Evolutionary conservation across 148 eudicot species (phyloP).

Genomic region (Salicornia ramosissima): DNA sequence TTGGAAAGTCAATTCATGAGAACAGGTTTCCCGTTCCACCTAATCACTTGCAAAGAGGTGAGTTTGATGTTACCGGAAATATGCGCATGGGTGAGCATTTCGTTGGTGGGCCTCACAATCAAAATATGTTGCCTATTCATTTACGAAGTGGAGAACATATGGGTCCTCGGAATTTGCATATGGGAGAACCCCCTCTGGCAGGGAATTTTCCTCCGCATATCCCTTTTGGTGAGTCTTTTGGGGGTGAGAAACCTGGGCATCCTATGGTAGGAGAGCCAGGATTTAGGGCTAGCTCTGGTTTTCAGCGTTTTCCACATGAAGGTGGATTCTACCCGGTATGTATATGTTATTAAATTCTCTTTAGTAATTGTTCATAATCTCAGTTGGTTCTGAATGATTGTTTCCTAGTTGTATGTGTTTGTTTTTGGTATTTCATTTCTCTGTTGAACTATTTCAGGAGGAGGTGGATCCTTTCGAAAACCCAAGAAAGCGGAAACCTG

Average conservation of each 20-base stretch:
- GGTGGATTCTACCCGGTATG: slow-evolving; percentile 59
- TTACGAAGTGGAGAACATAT: slow-evolving; percentile 46
- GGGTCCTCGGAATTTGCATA: slow-evolving; percentile 42
- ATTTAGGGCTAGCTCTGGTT: slow-evolving; percentile 51
- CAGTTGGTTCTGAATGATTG: background rate
- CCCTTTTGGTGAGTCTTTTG: slow-evolving; percentile 53
- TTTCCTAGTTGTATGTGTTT: background rate
- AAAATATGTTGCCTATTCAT: slow-evolving; percentile 41
- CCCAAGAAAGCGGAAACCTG: slow-evolving; percentile 50
- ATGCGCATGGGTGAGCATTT: slow-evolving; percentile 35
- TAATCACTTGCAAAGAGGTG: slow-evolving; percentile 47
- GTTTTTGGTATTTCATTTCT: slow-evolving; percentile 16
- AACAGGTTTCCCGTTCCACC: slow-evolving; percentile 51
- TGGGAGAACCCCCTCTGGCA: slow-evolving; percentile 50
- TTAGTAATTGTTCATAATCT: background rate
- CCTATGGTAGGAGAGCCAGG: slow-evolving; percentile 67
- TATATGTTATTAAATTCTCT: slow-evolving; percentile 7
- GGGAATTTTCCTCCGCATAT: slow-evolving; percentile 45
- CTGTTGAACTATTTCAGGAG: slow-evolving; percentile 38
- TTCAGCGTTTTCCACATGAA: slow-evolving; percentile 39
- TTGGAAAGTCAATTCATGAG: slow-evolving; percentile 39
- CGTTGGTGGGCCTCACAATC: slow-evolving; percentile 23
- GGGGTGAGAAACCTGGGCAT: slow-evolving; percentile 46
- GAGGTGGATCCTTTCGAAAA: slow-evolving; percentile 63
- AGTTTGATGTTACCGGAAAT: slow-evolving; percentile 43